phyloP scores from a whole-genome alignment of 768 basidiomycete genomes.

The Phylloporus sp. region DNA sequence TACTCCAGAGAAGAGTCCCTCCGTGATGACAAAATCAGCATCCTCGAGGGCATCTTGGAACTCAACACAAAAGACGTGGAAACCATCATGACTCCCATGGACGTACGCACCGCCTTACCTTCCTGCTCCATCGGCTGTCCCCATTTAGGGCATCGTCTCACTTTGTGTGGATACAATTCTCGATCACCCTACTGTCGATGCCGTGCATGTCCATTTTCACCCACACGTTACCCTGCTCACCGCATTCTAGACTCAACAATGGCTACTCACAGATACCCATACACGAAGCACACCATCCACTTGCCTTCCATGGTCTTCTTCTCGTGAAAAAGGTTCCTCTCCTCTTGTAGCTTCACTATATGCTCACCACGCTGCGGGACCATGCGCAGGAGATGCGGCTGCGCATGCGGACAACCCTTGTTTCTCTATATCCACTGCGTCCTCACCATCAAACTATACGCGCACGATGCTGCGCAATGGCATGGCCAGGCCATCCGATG shows the following conservation, averaged over 20 bases:
- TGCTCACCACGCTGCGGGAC: constrained; percentile 40
- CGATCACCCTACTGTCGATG: constrained; percentile 75
- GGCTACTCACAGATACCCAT: constrained; percentile 96
- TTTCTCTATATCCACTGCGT: constrained; percentile 11
- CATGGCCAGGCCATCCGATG: constrained; percentile 80
- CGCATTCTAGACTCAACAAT: constrained; percentile 50
- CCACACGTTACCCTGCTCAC: constrained; percentile 3
- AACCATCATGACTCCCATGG: constrained; percentile 79
- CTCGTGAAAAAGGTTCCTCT: constrained; percentile 69
- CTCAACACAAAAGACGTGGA: constrained; percentile 73
- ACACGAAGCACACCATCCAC: constrained; percentile 64
- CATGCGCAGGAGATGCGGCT: constrained; percentile 35
- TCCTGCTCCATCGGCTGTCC: not conserved
- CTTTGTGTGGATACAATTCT: constrained; percentile 74
- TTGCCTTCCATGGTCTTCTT: constrained; percentile 76
- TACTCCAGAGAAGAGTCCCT: constrained; percentile 70
- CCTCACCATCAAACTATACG: constrained; percentile 63
- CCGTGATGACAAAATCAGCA: constrained; percentile 77
- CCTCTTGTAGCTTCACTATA: not conserved
- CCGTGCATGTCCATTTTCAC: constrained; percentile 46
- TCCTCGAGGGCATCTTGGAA: constrained; percentile 76
- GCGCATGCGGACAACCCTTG: constrained; percentile 13
- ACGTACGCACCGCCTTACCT: constrained; percentile 36
- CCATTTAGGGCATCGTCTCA: constrained; percentile 65
- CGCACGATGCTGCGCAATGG: constrained; percentile 92